These are phyloP conservation scores for Diutina mesorugosa DNA, from an alignment of 1,139 yeast species.

Conservation along the genomic window DNA sequence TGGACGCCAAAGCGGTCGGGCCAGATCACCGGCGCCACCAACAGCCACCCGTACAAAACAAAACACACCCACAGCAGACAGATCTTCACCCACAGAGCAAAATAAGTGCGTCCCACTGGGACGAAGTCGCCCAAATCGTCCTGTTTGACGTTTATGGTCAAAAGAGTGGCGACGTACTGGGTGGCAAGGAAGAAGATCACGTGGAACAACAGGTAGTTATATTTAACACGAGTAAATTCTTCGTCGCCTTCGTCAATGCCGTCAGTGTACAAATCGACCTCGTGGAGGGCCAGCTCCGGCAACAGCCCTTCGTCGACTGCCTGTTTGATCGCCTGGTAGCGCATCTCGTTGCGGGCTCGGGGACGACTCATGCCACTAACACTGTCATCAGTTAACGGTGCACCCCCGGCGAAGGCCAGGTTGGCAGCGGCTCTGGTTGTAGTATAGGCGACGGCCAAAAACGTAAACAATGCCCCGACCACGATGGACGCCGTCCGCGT, in stretches of 20 bases:
- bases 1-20: constrained; percentile 60
- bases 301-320: constrained; percentile 93
- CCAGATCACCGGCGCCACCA: constrained; percentile 77
- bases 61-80: constrained; percentile 89
- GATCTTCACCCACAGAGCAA: constrained; percentile 90
- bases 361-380: constrained; percentile 11
- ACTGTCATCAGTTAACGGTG: neutral
- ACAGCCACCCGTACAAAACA: constrained; percentile 76
- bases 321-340: constrained; percentile 79
- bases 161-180: constrained; percentile 88
- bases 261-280: constrained; percentile 46
- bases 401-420: constrained; percentile 39
- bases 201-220: constrained; percentile 84
- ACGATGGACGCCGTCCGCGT: constrained; percentile 84
- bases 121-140: constrained; percentile 82
- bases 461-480: constrained; percentile 86
- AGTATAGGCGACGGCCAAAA: constrained; percentile 91
- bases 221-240: constrained; percentile 57
- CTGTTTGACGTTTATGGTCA: constrained; percentile 82
- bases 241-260: constrained; percentile 39
- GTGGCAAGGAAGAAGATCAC: constrained; percentile 88
- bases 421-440: constrained; percentile 89
- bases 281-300: constrained; percentile 83
- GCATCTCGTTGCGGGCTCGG: constrained; percentile 48
- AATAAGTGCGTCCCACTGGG: constrained; percentile 95